Evolutionary conservation across 2,329 filamentous ascomycete genomes (phyloP), one percentile per base, ranked within the genome.

Genomic region (Elsinoe arachidis): DNA sequence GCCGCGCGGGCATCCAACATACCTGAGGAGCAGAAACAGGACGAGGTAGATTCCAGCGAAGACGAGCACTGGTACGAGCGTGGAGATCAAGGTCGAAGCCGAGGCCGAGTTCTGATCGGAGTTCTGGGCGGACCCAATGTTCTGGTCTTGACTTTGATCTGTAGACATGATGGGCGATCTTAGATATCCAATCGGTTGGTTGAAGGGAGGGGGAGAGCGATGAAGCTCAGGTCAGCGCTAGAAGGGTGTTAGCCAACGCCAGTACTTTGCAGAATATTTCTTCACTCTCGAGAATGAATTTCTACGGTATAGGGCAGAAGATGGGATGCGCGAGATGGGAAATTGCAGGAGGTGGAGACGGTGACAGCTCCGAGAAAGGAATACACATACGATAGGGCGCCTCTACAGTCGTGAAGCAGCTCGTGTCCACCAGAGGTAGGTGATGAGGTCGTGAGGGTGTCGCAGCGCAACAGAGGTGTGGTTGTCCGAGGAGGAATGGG

Each of bases 1-100:
- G 21, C 14, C 26, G 23, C 17, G 3, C 14, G 15, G 11, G 9
- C 11, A 14, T 5, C 10, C 11, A 3, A 9, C 23, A 33, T 35
- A 56, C 53, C 54, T 56, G 10, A 75, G 71, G 41, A 73, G 30
- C n/a, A 72, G 61, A 63, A 78, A 78, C 1, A 72, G 44, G 12
- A 64, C 35, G 43, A 67, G 59, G 59, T 65, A 72, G 53, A 72
- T 60, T 17, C 64, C 53, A n/a, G 72, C 68, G 60, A 68, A 62
- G 43, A 71, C 5, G 9, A 63, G 44, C 51, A 71, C 68, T 23
- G 68, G 70, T 6, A 65, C 65, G 3, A 74, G 63, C 2, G 71
- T 73, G 2, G 70, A 66, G 17, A 73, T 14, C 26, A 74, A 49
- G 17, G 60, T 60, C 6, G 68, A 65, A 11, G 67, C 67, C 1